phyloP scores from a whole-genome alignment of 371 early-diverging fungal genomes.

The Mucor lusitanicus region DNA sequence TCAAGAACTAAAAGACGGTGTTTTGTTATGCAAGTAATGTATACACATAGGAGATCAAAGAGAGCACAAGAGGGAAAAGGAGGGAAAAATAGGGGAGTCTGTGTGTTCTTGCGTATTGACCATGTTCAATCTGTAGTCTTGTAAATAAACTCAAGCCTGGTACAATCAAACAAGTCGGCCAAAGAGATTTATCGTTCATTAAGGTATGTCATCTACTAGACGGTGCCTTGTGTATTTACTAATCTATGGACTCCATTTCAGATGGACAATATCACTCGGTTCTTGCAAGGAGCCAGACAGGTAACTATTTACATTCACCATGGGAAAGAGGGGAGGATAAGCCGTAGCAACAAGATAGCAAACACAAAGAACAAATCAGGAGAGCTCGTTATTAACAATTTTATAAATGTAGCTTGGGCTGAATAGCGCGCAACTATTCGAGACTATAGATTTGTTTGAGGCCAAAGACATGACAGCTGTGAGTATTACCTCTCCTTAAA shows the following conservation, averaged over 20 bases:
- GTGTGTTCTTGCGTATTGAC: background rate
- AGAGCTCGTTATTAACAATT: background rate
- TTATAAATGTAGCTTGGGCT: constrained; percentile 57
- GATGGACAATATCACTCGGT: constrained; percentile 85
- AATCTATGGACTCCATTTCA: constrained; percentile 16
- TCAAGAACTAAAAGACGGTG: constrained; percentile 45
- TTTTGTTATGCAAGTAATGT: constrained; percentile 49
- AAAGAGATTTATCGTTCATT: constrained; percentile 45
- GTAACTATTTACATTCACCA: constrained; percentile 22
- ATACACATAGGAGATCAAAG: constrained; percentile 1
- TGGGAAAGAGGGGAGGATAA: background rate
- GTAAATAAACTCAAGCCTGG: constrained; percentile 49
- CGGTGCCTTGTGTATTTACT: background rate
- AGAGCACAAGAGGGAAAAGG: background rate
- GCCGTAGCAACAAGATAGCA: background rate
- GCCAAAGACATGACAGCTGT: constrained; percentile 84
- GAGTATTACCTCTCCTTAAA: constrained; percentile 4
- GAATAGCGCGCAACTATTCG: constrained; percentile 78
- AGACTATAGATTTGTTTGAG: constrained; percentile 90
- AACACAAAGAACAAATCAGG: background rate
- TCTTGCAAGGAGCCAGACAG: constrained; percentile 64
- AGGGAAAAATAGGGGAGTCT: background rate
- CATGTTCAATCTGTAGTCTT: constrained; percentile 26
- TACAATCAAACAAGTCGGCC: constrained; percentile 48
- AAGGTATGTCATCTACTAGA: constrained; percentile 26